Percentiles rank a stretch among this genome's conserved stretches.
Conservation (phyloP, 176 grass and related monocot genomes). For the Carex littledalei region DNA sequence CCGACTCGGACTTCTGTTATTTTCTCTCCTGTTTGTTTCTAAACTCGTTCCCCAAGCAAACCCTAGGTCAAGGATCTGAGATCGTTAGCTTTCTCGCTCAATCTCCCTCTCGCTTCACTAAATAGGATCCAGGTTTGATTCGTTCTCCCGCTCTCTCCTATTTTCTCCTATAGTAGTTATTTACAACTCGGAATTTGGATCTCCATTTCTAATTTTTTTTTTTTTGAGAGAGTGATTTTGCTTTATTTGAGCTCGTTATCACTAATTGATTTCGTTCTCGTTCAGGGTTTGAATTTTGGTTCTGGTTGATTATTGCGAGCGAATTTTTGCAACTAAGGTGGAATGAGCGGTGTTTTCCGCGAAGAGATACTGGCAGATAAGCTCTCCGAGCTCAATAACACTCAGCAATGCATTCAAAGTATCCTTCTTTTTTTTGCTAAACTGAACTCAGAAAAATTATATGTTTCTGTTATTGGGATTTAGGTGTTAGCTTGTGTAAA, state of each 20-base stretch:
- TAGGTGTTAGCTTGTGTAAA: not conserved
- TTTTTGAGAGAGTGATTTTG: not conserved
- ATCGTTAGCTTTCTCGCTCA: not conserved
- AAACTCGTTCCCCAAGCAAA: not conserved
- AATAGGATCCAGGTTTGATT: not conserved
- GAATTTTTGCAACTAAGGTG: constrained; percentile 14
- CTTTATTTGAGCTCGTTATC: constrained; percentile 16
- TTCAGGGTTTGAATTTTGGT: constrained; percentile 8
- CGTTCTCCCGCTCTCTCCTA: not conserved
- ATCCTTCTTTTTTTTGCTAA: constrained; percentile 48
- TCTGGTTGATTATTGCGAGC: not conserved
- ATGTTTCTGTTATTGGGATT: not conserved
- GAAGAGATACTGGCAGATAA: constrained; percentile 87
- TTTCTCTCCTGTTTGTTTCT: not conserved
- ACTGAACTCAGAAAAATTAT: not conserved
- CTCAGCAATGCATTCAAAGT: constrained; percentile 99
- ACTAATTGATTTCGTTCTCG: not conserved
- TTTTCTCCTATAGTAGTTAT: not conserved
- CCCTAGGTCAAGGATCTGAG: constrained; percentile 14
- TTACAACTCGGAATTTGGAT: not conserved
- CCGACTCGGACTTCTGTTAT: not conserved
- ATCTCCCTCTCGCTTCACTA: not conserved
- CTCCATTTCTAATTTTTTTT: not conserved
- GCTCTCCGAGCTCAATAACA: constrained; percentile 94
- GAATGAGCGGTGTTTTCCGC: constrained; percentile 84